Evolutionary conservation across 768 basidiomycete species (phyloP).

Genomic region (Suillus ampliporus): DNA sequence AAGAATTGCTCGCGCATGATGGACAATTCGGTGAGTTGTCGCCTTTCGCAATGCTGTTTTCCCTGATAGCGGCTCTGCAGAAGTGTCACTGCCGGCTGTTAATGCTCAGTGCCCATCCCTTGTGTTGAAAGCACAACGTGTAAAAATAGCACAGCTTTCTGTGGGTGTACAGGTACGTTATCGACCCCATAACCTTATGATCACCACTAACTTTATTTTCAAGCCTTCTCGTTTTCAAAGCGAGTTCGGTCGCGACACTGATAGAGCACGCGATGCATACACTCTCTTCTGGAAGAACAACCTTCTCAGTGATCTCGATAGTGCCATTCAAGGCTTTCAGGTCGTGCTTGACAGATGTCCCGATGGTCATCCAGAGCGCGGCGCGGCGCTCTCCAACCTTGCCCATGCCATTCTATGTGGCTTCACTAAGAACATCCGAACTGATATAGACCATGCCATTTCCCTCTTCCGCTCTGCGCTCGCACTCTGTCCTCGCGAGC

Average conservation of each 20-base stretch:
- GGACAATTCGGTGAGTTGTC: neutral
- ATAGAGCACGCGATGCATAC: neutral
- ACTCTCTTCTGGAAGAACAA: neutral
- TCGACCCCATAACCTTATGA: neutral
- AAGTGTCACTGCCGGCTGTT: neutral
- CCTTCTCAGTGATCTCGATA: conserved; percentile 18
- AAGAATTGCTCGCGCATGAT: neutral
- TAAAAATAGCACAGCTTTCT: neutral
- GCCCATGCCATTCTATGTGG: neutral
- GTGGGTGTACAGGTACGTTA: neutral
- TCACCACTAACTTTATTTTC: neutral
- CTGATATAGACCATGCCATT: neutral
- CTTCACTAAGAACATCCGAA: neutral
- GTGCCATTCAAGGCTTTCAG: conserved; percentile 22
- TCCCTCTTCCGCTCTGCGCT: neutral
- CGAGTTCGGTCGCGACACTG: neutral
- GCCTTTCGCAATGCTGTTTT: neutral
- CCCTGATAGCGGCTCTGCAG: neutral
- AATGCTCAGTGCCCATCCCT: neutral
- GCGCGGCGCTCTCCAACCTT: conserved; percentile 17
- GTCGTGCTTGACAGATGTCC: conserved; percentile 20
- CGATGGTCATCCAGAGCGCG: conserved; percentile 18
- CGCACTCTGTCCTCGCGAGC: neutral
- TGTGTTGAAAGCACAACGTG: neutral
- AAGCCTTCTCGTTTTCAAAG: neutral